Evolutionary conservation across 805 yeast species (phyloP), one percentile per base, ranked within the genome.

Genomic region (Nakazawaea ambrosiae): DNA sequence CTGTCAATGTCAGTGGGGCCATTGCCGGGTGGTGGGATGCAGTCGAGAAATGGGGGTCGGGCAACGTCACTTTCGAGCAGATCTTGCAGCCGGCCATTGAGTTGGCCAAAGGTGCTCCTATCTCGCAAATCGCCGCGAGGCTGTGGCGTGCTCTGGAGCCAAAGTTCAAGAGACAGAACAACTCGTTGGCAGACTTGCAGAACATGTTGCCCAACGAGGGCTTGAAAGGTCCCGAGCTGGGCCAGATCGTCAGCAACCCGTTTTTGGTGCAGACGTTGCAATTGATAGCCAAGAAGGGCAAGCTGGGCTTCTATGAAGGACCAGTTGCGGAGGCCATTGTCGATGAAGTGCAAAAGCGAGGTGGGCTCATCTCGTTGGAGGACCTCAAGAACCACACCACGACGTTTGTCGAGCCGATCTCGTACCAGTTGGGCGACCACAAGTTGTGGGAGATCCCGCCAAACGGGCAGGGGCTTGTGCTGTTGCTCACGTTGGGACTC

Each of bases 391-490:
- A 50, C 16, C 92, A 84, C 54, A 58, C 68, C 0, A 71, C 88
- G 2, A 68, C 80, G 0, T 67, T 73, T 47, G 80, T 81, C 18
- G 79, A 78, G 1, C 90, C 94, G 2, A 73, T 83, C 15, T 58
- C 60, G 14, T 55, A 72, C 37, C 67, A 70, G 24, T 66, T 76
- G 39, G 60, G 70, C 33, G 82, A 73, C 9, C 64, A 68, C 34
- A 68, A 65, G 20, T 62, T 84, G 19, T 80, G 89, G 85, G 92
- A 84, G 54, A 77, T 83, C 44, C 92, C 95, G 9, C 95, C 95
- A 11, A 83, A 78, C 55, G 86, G 90, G 4, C 86, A 84, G 37
- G 94, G 94, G 7, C 57, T 84, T 11, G 83, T 84, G 31, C 92
- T 89, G 0, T 60, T 84, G 34, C 59, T 81, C 14, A 78, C 90